Evolutionary conservation across 2,329 filamentous ascomycete genomes (phyloP).

Genomic region (Talaromyces sp.): DNA sequence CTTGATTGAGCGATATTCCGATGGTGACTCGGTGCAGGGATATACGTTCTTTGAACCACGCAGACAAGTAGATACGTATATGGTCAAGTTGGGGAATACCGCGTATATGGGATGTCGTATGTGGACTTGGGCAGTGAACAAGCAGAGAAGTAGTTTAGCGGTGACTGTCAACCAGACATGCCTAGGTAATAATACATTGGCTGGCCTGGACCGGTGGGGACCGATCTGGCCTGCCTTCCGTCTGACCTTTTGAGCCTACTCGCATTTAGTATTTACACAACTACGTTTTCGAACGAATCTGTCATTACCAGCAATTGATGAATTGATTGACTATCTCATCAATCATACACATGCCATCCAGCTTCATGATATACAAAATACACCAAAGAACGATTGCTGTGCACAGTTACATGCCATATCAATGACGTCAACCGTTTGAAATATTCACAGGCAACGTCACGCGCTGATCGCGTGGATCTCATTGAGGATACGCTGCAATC

Average conservation of each 20-base stretch:
- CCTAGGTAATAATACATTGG: too few relatives aligned
- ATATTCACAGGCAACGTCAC: not conserved
- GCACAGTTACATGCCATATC: not conserved
- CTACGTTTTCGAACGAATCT: too few relatives aligned
- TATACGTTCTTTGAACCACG: not conserved
- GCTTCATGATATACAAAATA: not conserved
- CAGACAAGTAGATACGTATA: not conserved
- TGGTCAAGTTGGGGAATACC: not conserved
- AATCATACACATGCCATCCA: not conserved
- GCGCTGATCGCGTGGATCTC: constrained; percentile 34
- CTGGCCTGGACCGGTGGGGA: not conserved
- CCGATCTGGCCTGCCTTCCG: not conserved
- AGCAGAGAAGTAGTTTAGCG: not conserved
- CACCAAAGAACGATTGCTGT: not conserved
- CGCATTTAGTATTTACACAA: too few relatives aligned
- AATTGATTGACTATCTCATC: not conserved
- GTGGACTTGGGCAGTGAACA: not conserved
- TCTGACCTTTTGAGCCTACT: not conserved
- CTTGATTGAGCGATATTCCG: constrained; percentile 6
- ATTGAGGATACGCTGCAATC: constrained; percentile 52
- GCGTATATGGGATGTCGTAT: not conserved
- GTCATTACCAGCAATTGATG: not conserved
- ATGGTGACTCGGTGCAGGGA: not conserved
- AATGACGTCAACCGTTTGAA: not conserved
- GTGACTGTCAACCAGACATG: not conserved